Evolutionary conservation across 2,329 filamentous ascomycete genomes (phyloP).

Genomic region (Dothidotthia symphoricarpi): DNA sequence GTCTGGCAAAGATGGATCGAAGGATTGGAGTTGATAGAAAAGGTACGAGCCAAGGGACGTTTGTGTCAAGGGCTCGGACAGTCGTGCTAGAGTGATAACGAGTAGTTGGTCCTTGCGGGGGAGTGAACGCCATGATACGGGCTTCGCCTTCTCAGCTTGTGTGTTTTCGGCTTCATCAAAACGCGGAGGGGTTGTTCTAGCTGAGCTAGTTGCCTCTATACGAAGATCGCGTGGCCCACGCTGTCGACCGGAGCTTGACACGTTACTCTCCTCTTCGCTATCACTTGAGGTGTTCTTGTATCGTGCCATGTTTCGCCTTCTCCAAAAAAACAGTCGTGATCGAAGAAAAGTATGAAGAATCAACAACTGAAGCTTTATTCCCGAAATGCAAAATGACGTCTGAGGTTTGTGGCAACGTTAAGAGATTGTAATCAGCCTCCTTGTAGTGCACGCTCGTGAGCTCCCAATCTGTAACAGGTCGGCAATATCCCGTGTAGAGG

Average conservation of each 20-base stretch:
- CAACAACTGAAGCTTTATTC: too few species aligned
- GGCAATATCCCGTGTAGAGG: too few species aligned
- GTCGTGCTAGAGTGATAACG: constrained; percentile 72
- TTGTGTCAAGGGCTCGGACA: constrained; percentile 80
- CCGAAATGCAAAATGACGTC: too few species aligned
- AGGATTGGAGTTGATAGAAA: constrained; percentile 85
- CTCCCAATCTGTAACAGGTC: too few species aligned
- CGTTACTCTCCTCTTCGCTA: constrained; percentile 1
- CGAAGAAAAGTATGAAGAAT: too few species aligned
- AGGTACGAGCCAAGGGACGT: constrained; percentile 66
- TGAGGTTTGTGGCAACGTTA: too few species aligned
- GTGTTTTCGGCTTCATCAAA: constrained; percentile 24
- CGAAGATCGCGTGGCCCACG: constrained; percentile 13
- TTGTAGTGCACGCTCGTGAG: too few species aligned
- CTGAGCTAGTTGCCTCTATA: constrained; percentile 21
- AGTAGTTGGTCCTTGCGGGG: constrained; percentile 75
- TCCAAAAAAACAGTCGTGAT: too few species aligned
- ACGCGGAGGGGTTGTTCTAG: constrained; percentile 15
- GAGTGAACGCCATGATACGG: constrained; percentile 68
- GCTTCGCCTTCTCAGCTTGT: constrained; percentile 42
- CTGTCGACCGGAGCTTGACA: neutral
- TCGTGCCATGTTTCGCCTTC: neutral
- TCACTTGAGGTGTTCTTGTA: neutral
- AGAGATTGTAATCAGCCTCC: too few species aligned
- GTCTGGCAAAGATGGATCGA: constrained; percentile 59